Base-by-base conservation (phyloP, 1,284 basidiomycete genomes). In the Ganoderma leucocontextum region DNA sequence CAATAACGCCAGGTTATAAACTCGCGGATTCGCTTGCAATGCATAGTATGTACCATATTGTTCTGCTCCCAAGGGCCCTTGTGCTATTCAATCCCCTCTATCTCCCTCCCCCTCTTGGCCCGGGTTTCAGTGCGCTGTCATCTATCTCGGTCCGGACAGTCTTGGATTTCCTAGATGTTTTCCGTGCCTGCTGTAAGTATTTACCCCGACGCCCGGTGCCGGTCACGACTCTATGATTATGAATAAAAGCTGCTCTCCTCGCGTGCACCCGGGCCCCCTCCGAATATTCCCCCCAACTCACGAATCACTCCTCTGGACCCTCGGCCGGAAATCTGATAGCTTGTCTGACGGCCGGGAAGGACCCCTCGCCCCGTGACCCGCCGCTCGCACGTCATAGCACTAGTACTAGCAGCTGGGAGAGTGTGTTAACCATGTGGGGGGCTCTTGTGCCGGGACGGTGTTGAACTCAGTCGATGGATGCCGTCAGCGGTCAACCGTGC, bases 11-110 rank as follows among this genome's bases (percentile, higher is more conserved):
- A 33, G 19, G 55, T 19, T 38, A 38, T 36, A 38, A 60, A 29
- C n/a, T 22, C 38, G 58, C 58, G 12, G 38, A 60, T 22, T 41
- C 13, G 58, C 58, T 41, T n/a, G 38, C 58, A 38, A 60, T 38
- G 39, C 58, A 22, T 41, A 60, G 38, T 60, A 41, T 60, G 58
- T 42, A 60, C 58, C 38, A 25, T 60, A 60, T 41, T 22, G 13
- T 41, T n/a, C 6, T 41, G 8, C 38, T 60, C 25, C 22, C 58
- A 60, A 22, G 58, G 58, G 10, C 58, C 38, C 38, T 17, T 3
- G 36, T 25, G 36, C 38, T 60, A 0, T 25, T 39, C 15, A 49
- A 25, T 49, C 58, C 22, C 38, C 38, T 10, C 25, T 60, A 38
- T 60, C 58, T 52, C 22, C 49, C 9, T 12, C 58, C 58, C 38